Conservation (phyloP, 1,284 basidiomycete species). For the Pterulicium gracile region DNA sequence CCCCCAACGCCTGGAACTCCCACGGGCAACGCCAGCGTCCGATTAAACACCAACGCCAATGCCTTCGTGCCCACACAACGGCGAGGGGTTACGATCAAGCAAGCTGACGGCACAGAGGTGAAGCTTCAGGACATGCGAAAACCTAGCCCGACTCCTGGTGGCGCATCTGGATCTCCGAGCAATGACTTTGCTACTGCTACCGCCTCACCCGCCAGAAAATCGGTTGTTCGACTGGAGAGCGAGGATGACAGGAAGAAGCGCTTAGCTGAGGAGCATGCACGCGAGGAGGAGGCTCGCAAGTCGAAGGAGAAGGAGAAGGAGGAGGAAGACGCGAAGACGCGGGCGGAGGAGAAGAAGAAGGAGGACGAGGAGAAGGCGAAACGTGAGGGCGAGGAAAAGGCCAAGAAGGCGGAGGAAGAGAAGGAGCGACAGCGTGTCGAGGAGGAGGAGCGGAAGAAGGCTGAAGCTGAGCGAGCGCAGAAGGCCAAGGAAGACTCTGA, state of each 20-base stretch:
- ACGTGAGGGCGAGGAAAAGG: conserved; percentile 28
- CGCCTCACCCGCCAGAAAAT: conserved; percentile 25
- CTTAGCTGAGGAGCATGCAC: conserved; percentile 34
- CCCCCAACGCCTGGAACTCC: conserved; percentile 44
- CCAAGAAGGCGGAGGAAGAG: conserved; percentile 21
- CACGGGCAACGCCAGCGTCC: conserved; percentile 25
- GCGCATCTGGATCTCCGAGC: conserved; percentile 20
- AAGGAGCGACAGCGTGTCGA: conserved; percentile 19
- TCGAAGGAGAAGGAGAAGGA: conserved; percentile 23
- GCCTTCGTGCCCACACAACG: conserved; percentile 47
- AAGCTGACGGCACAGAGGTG: conserved; percentile 47
- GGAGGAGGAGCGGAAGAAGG: conserved; percentile 20
- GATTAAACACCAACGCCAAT: conserved; percentile 50
- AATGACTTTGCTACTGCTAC: conserved; percentile 25
- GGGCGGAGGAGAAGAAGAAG: conserved; percentile 22
- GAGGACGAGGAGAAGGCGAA: conserved; percentile 23
- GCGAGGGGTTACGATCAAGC: conserved; percentile 39
- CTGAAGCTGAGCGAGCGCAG: conserved; percentile 22
- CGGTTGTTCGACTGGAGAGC: conserved; percentile 45
- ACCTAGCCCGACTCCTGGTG: conserved; percentile 28
- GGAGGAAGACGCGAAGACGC: conserved; percentile 27
- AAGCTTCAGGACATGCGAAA: conserved; percentile 37
- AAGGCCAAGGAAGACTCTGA: conserved; percentile 18
- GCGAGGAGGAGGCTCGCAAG: conserved; percentile 36
- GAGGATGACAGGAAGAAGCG: conserved; percentile 42